These are phyloP conservation scores for Bauhinia variegata DNA, from an alignment of 306 rosid genomes.

Conservation along the genomic window DNA sequence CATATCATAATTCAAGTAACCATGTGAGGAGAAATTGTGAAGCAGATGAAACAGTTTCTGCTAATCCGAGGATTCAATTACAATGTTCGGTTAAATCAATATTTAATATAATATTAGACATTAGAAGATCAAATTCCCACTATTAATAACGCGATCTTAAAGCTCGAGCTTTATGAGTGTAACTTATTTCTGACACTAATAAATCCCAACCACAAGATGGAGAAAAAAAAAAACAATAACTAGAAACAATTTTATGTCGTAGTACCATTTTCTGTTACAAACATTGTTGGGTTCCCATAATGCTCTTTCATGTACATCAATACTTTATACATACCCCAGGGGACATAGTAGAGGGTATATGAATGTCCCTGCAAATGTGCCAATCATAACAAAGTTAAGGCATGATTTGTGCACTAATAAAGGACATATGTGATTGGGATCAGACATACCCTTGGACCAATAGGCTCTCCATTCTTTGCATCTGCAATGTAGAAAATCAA, in stretches of 20 bases:
- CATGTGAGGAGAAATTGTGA: too few relatives aligned
- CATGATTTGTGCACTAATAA: conserved; percentile 16
- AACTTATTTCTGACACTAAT: too few relatives aligned
- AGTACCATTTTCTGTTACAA: conserved; percentile 89
- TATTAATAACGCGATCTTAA: too few relatives aligned
- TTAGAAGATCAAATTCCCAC: too few relatives aligned
- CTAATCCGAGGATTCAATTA: too few relatives aligned
- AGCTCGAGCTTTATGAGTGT: too few relatives aligned
- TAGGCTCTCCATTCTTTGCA: conserved; percentile 75
- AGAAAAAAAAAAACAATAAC: conserved; percentile 11
- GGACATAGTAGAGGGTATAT: conserved; percentile 85
- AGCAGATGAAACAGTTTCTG: too few relatives aligned
- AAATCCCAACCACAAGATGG: too few relatives aligned
- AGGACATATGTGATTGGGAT: conserved; percentile 7
- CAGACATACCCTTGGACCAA: conserved; percentile 78
- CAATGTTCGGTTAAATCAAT: too few relatives aligned
- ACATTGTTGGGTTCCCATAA: conserved; percentile 76
- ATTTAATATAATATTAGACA: too few relatives aligned
- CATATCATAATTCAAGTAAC: conserved; percentile 15
- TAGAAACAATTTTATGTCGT: background rate
- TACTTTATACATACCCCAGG: conserved; percentile 94
- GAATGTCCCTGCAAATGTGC: conserved; percentile 66
- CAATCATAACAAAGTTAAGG: conserved; percentile 11
- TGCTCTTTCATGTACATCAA: conserved; percentile 68
- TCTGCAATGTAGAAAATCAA: conserved; percentile 46